phyloP scores from a whole-genome alignment of 257 asterid genomes.

The Fraxinus excelsior region DNA sequence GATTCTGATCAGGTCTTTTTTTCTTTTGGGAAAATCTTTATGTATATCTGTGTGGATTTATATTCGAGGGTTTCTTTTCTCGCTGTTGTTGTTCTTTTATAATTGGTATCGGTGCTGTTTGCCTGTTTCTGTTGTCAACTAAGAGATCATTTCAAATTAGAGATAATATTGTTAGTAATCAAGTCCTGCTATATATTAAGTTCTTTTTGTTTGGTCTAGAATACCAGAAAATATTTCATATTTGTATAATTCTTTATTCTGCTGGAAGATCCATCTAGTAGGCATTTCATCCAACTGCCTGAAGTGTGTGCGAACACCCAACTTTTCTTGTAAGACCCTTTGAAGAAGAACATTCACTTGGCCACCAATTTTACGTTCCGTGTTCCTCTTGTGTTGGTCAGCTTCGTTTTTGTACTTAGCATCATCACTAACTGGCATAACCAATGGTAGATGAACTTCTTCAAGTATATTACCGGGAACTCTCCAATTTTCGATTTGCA shows the following conservation, averaged over 20 bases:
- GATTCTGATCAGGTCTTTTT: conserved; percentile 44
- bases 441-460: neutral
- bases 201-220: neutral
- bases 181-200: neutral
- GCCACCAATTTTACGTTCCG: neutral
- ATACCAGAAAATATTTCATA: neutral
- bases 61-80: neutral
- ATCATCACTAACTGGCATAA: neutral
- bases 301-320: neutral
- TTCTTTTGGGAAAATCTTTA: neutral
- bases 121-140: neutral
- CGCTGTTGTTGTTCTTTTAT: neutral
- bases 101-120: neutral
- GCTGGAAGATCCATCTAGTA: neutral
- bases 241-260: neutral
- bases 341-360: neutral
- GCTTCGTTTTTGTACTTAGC: neutral
- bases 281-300: neutral
- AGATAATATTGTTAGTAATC: neutral
- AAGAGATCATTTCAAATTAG: neutral
- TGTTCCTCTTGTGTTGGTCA: neutral
- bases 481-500: neutral
- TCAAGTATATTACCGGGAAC: neutral
- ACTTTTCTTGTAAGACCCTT: neutral
- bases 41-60: neutral